Percentiles rank a stretch among this genome's conserved stretches.
phyloP scores from a whole-genome alignment of 164 flowering plant species.

The Sextonia rubra region DNA sequence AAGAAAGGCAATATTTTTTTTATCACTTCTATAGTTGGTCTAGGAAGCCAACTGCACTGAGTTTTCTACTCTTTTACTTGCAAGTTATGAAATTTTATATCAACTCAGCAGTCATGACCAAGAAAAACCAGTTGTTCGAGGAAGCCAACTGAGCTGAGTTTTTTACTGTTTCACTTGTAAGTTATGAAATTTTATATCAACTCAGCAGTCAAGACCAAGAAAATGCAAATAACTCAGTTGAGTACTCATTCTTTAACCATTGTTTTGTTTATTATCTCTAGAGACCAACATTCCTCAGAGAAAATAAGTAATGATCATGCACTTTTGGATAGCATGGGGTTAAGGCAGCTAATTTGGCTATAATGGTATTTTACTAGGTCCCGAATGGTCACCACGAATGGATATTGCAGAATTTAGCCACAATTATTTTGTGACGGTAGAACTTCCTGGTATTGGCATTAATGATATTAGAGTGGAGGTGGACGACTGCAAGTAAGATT shows the following conservation, averaged over 20 bases:
- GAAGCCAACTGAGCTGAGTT: not conserved
- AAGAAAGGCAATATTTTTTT: no score
- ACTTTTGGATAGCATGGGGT: not conserved
- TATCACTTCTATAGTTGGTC: no score
- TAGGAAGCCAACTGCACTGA: not conserved
- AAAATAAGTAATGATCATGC: not conserved
- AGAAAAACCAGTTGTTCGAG: no score
- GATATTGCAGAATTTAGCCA: slow-evolving; percentile 55
- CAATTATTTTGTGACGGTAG: slow-evolving; percentile 45
- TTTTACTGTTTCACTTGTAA: not conserved
- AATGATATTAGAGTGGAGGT: slow-evolving; percentile 62
- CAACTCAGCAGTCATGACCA: not conserved
- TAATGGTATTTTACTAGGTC: slow-evolving; percentile 21
- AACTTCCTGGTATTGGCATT: slow-evolving; percentile 63
- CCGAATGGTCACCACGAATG: slow-evolving; percentile 61
- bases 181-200: not conserved
- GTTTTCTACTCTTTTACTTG: no score
- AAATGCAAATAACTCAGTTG: not conserved
- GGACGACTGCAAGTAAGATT: slow-evolving; percentile 50
- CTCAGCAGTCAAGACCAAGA: not conserved
- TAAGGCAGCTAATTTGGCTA: not conserved
- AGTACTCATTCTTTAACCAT: not conserved
- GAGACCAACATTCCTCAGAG: not conserved
- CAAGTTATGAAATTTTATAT: not conserved
- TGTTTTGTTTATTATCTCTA: not conserved